phyloP scores from a whole-genome alignment of 495 filamentous ascomycete species.

The Hypoxylon crocopeplum region DNA sequence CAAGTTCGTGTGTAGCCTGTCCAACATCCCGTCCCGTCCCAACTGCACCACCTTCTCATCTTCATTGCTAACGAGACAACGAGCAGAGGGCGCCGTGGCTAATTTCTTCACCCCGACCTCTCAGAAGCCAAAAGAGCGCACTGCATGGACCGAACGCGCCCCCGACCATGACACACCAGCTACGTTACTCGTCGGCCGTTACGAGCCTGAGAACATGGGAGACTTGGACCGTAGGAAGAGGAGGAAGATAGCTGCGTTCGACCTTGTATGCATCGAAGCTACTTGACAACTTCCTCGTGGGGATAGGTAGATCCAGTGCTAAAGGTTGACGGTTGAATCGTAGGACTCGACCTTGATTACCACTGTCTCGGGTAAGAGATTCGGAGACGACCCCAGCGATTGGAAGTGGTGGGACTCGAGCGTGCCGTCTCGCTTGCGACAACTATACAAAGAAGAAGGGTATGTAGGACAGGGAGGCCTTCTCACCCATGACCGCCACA shows the following conservation, averaged over 20 bases:
- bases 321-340: neutral
- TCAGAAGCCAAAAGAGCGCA: slow-evolving; percentile 80
- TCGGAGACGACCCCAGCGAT: slow-evolving; percentile 71
- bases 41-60: neutral
- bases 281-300: slow-evolving; percentile 7
- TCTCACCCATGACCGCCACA: neutral
- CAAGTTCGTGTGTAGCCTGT: slow-evolving; percentile 60
- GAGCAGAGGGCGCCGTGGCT: slow-evolving; percentile 69
- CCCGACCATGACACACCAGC: slow-evolving; percentile 46
- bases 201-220: slow-evolving; percentile 51
- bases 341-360: slow-evolving; percentile 89
- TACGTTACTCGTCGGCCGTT: slow-evolving; percentile 79
- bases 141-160: slow-evolving; percentile 73
- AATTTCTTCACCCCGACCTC: slow-evolving; percentile 91
- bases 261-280: slow-evolving; percentile 68
- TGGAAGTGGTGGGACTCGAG: slow-evolving; percentile 94
- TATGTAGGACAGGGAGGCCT: slow-evolving; percentile 45
- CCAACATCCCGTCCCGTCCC: neutral
- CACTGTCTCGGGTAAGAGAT: slow-evolving; percentile 80
- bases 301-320: neutral
- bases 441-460: slow-evolving; percentile 71
- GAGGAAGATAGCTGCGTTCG: slow-evolving; percentile 84
- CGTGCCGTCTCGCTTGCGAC: slow-evolving; percentile 69
- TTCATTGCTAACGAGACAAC: slow-evolving; percentile 3
- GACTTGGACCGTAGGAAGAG: slow-evolving; percentile 42